Evolutionary conservation across 345 rosid genomes (phyloP), one percentile per base, ranked within the genome.

Genomic region (Eucalyptus tenuipes): DNA sequence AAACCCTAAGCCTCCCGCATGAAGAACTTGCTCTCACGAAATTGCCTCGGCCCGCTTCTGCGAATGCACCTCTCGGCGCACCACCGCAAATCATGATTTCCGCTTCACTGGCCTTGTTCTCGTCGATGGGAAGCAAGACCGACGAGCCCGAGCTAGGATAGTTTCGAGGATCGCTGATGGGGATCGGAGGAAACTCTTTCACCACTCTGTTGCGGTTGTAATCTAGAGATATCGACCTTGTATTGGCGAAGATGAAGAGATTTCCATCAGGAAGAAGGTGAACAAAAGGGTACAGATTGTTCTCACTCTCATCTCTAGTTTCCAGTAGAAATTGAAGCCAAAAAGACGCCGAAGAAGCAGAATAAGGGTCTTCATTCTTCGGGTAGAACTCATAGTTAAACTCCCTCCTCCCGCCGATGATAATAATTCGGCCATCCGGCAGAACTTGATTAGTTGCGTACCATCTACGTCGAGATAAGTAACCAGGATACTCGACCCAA

Each of bases 61-160:
- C 17, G 68, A 25, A 94, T 2, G 97, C 90, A 6, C 88, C 94
- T 57, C 50, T 91, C 11, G 95, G 97, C 15, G 98, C 96, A 8
- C 99, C 99, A 3, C 99, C 97, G 49, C 99, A 97, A 18, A 97
- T 92, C 95, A 97, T 86, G 86, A 97, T 88, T 89, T 97, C 97
- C 48, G 91, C 95, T 55, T 91, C 93, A 12, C 91, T 79, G 64
- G 48, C 90, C 7, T 22, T 86, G 66, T 91, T 92, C 64, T 96
- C 99, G 84, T 95, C 95, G 8, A 97, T 49, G 27, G 99, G 97
- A 45, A 97, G 92, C 88, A 97, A 53, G 86, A 96, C 93, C 2
- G 98, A 97, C 9, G 99, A 97, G 17, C 99, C 99, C 25, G 97
- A 86, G 92, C 98, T 95, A 11, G 99, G 99, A 87, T 97, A 97